Percentiles rank a stretch among this genome's conserved stretches.
Evolutionary conservation across 2,329 filamentous ascomycete genomes (phyloP).

Genomic region (Epichloe baconii): DNA sequence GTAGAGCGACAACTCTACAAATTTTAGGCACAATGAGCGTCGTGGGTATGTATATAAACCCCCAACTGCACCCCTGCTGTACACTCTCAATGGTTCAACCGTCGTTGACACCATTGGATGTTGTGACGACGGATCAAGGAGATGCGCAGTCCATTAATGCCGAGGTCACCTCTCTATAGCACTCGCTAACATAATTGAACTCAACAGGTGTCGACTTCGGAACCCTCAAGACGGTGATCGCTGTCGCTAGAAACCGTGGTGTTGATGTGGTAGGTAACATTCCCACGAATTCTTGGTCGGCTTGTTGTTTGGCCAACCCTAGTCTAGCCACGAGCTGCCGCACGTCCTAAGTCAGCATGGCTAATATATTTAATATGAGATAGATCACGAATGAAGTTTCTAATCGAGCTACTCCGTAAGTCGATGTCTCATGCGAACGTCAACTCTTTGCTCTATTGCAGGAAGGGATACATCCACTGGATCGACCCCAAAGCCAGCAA

Average conservation of each 20-base stretch:
- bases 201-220: conserved; percentile 75
- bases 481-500: no score
- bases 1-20: conserved; percentile 11
- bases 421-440: conserved; percentile 18
- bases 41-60: conserved; percentile 30
- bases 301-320: background rate
- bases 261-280: conserved; percentile 82
- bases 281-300: background rate
- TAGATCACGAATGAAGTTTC: conserved; percentile 99
- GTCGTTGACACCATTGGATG: background rate
- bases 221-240: conserved; percentile 92
- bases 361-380: conserved; percentile 3
- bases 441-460: conserved; percentile 8
- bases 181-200: conserved; percentile 6
- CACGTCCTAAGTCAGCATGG: background rate
- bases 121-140: background rate
- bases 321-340: background rate
- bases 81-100: background rate
- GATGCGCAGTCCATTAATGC: background rate
- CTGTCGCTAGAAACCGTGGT: conserved; percentile 94
- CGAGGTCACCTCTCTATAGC: background rate
- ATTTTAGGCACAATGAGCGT: conserved; percentile 37
- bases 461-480: no score
- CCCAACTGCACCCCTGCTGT: background rate
- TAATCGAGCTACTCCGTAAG: conserved; percentile 95